Base-by-base conservation (phyloP, 768 basidiomycete genomes). In the Leccinum barrowsii region DNA sequence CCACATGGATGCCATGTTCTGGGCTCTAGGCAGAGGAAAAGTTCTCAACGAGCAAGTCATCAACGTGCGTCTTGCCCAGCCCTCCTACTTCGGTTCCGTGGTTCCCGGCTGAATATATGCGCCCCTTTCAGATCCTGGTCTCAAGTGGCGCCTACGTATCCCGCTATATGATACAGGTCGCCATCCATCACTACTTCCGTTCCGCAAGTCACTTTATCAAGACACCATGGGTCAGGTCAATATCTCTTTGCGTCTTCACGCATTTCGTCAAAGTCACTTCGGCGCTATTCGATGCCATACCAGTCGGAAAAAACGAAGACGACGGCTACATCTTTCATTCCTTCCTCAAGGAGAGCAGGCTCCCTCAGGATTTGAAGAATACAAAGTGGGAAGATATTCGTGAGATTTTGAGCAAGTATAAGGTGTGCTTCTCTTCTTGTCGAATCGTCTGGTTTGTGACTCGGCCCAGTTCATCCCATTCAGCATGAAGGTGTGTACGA, bases 121-220 rank as follows among this genome's bases (percentile, higher is more conserved):
- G 63, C 52, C 37, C 50, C 17, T 54, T 60, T 30, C 53, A 91
- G 89, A 87, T 87, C 66, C 80, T 92, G 55, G 75, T 90, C 58
- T 77, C 82, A 52, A 89, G 87, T 64, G 89, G 89, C 55, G 89
- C 88, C 55, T 87, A 89, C 67, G 71, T 91, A 60, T 91, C 89
- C 61, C 82, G 90, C 50, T 92, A 92, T 74, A 79, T 92, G 50
- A 79, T 86, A 49, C 90, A 92, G 72, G 80, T 87, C 54, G 86
- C 89, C 35, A 83, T 87, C 54, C 89, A 90, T 59, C 90, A 91
- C 68, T 90, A 85, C 69, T 92, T 89, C 70, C 82, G 85, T 60
- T 83, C 86, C 2, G 82, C 83, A 59, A 75, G 82, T 28, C 86
- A 87, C 59, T 92, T 90, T 63, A 82, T 90, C 72, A 90, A 90